Evolutionary conservation across 441 rosid genomes (phyloP), one percentile per base, ranked within the genome.

Genomic region (Melastoma candidum): DNA sequence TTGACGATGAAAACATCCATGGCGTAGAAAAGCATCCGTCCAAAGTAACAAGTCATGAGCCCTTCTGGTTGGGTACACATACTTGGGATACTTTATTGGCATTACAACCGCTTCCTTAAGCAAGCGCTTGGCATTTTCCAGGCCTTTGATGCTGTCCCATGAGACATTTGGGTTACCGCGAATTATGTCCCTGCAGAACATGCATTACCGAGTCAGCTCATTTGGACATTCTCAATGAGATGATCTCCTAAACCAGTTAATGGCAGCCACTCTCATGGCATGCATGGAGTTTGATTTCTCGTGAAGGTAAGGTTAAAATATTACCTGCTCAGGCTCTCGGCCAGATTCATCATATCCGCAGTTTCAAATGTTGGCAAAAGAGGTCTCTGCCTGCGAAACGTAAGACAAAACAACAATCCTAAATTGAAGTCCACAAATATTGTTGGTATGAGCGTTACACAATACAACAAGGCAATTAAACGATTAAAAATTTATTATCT

Each of bases 11-110:
- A 32, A 32, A 32, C 41, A 3, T 29, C 36, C 36, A 29, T 29
- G 36, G 36, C 3, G 7, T 29, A 29, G 36, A 29, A 29, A 29
- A 29, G 36, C 36, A 29, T 29, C 7, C 36, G 5, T 3, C 36
- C 36, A 29, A 29, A 29, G 22, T 29, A 29, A 29, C 3, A 29
- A 6, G 3, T 29, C 7, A 6, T 6, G 7, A 29, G 36, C 36
- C 3, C 36, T 29, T 29, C 36, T 29, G 48, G 17, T 26, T n/a
- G 46, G 27, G 26, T 62, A 50, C 48, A 78, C 86, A 61, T 74
- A 90, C 98, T 81, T 72, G 61, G 98, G 96, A 69, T 92, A 92
- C 69, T 92, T 92, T 48, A 92, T 92, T 47, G 96, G 98, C 98
- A 92, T 92, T 57, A 92, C 95, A 65, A 92, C 98, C 32, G 96